Evolutionary conservation across 768 basidiomycete genomes (phyloP).

Genomic region (Termitomyces sp.): DNA sequence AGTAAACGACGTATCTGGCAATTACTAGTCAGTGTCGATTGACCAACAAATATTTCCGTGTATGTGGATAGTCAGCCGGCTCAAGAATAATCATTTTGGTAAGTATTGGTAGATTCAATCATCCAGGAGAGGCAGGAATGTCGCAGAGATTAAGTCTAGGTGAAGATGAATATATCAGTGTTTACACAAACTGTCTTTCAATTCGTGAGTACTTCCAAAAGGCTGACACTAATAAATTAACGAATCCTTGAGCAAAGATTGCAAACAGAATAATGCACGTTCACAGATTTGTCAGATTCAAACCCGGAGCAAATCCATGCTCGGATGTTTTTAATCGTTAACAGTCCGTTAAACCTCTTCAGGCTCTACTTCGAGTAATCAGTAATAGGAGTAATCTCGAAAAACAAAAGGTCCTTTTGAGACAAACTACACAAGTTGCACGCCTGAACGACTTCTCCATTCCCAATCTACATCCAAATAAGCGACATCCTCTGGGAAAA

Average conservation of each 20-base stretch:
- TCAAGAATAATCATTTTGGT: not conserved
- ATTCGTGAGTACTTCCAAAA: too few relatives aligned
- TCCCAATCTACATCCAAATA: slow-evolving; percentile 3
- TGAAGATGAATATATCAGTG: not conserved
- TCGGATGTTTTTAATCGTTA: too few relatives aligned
- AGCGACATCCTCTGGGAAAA: not conserved
- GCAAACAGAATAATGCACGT: too few relatives aligned
- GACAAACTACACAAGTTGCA: not conserved
- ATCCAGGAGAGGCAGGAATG: not conserved
- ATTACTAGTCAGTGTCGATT: too few relatives aligned
- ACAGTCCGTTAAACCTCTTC: too few relatives aligned
- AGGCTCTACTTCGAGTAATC: too few relatives aligned
- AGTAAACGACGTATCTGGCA: too few relatives aligned
- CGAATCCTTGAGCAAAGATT: too few relatives aligned
- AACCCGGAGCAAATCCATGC: too few relatives aligned
- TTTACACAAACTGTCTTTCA: not conserved
- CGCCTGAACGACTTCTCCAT: slow-evolving; percentile 5
- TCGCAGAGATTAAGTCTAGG: not conserved
- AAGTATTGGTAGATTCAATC: not conserved
- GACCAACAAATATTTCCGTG: too few relatives aligned
- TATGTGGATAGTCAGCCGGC: not conserved
- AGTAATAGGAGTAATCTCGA: not conserved
- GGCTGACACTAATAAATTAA: too few relatives aligned
- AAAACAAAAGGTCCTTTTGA: not conserved
- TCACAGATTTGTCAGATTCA: too few relatives aligned